phyloP scores from a whole-genome alignment of 306 rosid genomes.

The Trifolium dubium region DNA sequence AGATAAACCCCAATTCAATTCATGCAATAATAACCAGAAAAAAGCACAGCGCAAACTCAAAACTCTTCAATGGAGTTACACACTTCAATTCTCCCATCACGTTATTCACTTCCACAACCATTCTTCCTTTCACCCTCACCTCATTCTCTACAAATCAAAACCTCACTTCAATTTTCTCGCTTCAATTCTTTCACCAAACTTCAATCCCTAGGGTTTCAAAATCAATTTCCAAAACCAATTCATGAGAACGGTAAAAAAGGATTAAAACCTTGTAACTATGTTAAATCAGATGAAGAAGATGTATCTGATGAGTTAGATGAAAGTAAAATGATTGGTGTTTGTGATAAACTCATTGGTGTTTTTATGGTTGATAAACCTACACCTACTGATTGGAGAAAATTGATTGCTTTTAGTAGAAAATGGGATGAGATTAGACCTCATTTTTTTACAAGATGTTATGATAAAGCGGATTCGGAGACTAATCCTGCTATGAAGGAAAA shows the following conservation, averaged over 20 bases:
- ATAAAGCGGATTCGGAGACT: slow-evolving; percentile 57
- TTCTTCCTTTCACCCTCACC: background rate
- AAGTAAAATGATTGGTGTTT: slow-evolving; percentile 57
- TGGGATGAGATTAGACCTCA: slow-evolving; percentile 80
- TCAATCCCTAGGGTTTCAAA: background rate
- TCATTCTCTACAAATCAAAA: slow-evolving; percentile 36
- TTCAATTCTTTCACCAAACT: slow-evolving; percentile 31
- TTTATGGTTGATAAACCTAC: slow-evolving; percentile 91
- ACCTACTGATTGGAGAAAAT: slow-evolving; percentile 82
- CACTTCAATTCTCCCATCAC: slow-evolving; percentile 21
- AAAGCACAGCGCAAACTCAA: background rate
- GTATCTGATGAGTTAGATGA: slow-evolving; percentile 52
- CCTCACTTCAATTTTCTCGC: slow-evolving; percentile 31
- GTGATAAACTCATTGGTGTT: slow-evolving; percentile 86
- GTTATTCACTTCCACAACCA: slow-evolving; percentile 34
- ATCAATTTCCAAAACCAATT: too few relatives aligned
- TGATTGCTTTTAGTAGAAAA: slow-evolving; percentile 83
- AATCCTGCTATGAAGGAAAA: slow-evolving; percentile 76
- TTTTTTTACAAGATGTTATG: slow-evolving; percentile 63
- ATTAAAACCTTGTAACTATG: slow-evolving; percentile 28
- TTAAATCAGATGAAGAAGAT: slow-evolving; percentile 41
- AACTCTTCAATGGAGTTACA: slow-evolving; percentile 37
- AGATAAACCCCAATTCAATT: background rate
- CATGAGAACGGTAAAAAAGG: background rate
- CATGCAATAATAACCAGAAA: background rate